Conservation (phyloP, 306 rosid species). For the Arachis hypogaea region DNA sequence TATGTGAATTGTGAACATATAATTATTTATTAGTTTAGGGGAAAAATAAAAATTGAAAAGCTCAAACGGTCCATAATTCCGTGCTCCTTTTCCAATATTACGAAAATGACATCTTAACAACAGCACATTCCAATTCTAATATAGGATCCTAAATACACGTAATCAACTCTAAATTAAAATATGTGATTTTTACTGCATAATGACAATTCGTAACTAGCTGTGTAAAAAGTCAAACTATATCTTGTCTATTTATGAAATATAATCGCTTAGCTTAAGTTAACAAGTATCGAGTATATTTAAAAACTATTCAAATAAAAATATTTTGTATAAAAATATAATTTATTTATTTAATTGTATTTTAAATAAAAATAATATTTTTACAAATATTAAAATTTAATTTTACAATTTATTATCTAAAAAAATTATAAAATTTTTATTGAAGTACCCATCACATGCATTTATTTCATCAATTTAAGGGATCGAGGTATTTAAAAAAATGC, state of each 20-base stretch:
- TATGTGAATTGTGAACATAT: not conserved
- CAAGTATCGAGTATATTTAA: not conserved
- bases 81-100: constrained; percentile 1
- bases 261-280: not conserved
- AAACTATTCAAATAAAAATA: too few relatives aligned
- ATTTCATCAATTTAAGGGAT: not conserved
- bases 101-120: constrained; percentile 57
- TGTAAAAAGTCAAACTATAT: not conserved
- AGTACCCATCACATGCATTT: not conserved
- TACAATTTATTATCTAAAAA: too few relatives aligned
- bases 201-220: not conserved
- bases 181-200: not conserved
- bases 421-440: too few relatives aligned
- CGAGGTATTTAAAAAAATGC: not conserved
- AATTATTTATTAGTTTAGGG: not conserved
- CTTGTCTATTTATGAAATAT: not conserved
- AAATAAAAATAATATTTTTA: too few relatives aligned
- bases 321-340: too few relatives aligned
- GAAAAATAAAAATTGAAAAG: not conserved
- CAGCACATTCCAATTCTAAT: not conserved
- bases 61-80: constrained; percentile 39
- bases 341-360: too few relatives aligned
- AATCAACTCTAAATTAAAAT: not conserved
- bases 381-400: too few relatives aligned
- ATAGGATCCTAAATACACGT: not conserved